Evolutionary conservation across 2,329 filamentous ascomycete genomes (phyloP).

Genomic region (Aureobasidium sp.): DNA sequence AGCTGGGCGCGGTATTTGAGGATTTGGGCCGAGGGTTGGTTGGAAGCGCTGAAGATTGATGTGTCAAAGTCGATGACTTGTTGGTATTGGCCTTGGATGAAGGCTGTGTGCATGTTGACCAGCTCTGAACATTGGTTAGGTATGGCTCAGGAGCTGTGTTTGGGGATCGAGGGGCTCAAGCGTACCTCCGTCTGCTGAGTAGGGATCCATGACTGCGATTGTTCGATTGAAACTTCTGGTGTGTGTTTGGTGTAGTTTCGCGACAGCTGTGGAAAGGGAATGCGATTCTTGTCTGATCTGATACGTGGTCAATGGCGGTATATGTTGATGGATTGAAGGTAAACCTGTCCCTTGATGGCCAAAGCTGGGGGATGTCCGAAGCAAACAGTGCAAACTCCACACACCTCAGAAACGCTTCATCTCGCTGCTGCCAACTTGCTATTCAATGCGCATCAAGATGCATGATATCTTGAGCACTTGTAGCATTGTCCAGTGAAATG

Average conservation of each 20-base stretch:
- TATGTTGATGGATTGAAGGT: neutral
- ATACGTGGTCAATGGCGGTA: neutral
- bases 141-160: slow-evolving; percentile 10
- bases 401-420: neutral
- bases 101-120: slow-evolving; percentile 60
- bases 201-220: slow-evolving; percentile 50
- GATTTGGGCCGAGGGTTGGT: slow-evolving; percentile 67
- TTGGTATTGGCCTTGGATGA: slow-evolving; percentile 75
- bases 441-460: neutral
- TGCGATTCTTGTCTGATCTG: neutral
- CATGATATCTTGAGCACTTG: neutral
- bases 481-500: neutral
- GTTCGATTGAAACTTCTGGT: neutral
- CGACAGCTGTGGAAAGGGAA: neutral
- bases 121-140: slow-evolving; percentile 43
- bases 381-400: slow-evolving; percentile 12
- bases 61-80: slow-evolving; percentile 81
- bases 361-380: neutral
- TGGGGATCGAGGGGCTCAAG: neutral
- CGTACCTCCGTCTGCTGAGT: slow-evolving; percentile 56
- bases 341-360: slow-evolving; percentile 14
- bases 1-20: slow-evolving; percentile 77
- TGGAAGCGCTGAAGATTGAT: slow-evolving; percentile 68
- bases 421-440: neutral
- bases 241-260: neutral